These are phyloP conservation scores for Globisporangium megalacanthum DNA, from an alignment of 352 stramenopile genomes.

Conservation along the genomic window DNA sequence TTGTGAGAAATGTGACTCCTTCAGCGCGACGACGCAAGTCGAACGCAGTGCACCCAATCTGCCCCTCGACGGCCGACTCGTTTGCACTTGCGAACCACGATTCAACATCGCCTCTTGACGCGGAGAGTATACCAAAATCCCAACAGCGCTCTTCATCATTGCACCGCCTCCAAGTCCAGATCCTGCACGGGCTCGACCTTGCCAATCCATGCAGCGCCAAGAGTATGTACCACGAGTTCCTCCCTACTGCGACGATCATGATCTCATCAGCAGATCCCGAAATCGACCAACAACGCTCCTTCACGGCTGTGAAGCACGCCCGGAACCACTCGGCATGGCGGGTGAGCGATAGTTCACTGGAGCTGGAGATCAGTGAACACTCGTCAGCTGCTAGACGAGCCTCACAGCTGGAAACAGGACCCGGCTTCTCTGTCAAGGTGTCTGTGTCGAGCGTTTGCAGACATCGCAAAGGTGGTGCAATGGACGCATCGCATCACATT, in stretches of 20 bases:
- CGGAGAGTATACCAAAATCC: not conserved
- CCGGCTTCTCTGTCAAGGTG: conserved; percentile 6
- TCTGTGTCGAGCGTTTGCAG: not conserved
- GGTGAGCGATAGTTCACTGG: conserved; percentile 13
- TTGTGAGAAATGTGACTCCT: not conserved
- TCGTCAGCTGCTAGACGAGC: not conserved
- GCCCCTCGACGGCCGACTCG: not conserved
- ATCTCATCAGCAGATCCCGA: not conserved
- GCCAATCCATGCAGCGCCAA: conserved; percentile 5
- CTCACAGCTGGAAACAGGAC: not conserved
- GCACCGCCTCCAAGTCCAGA: conserved; percentile 4
- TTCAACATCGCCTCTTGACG: no score
- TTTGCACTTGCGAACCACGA: not conserved
- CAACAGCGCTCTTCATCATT: not conserved
- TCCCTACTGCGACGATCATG: conserved; percentile 6
- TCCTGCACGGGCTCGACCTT: conserved; percentile 12
- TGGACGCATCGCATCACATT: conserved; percentile 8
- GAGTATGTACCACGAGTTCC: conserved; percentile 1
- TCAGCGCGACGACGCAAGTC: not conserved
- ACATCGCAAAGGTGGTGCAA: not conserved
- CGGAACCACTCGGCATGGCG: conserved; percentile 33
- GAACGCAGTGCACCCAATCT: conserved; percentile 6
- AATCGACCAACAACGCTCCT: conserved; percentile 4
- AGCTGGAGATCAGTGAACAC: conserved; percentile 5
- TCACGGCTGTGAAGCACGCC: conserved; percentile 19